These are phyloP conservation scores for Malus hybrid DNA, from an alignment of 331 rosid genomes.

Conservation along the genomic window DNA sequence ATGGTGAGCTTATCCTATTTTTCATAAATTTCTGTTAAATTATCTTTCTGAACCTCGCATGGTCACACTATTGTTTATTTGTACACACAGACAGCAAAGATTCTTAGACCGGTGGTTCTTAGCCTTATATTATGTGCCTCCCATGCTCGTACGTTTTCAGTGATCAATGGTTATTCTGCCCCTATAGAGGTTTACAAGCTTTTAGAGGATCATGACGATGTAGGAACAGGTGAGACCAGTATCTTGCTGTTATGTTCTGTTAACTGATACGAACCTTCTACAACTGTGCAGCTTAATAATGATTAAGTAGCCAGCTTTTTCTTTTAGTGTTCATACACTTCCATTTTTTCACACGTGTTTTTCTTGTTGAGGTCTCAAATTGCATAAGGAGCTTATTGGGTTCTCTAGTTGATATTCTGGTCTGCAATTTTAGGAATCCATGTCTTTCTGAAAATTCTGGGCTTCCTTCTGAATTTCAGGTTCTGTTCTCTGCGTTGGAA, in stretches of 20 bases:
- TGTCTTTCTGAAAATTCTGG: background rate
- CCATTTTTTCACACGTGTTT: background rate
- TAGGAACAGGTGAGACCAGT: conserved; percentile 46
- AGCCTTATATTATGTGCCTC: conserved; percentile 72
- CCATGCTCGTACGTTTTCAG: conserved; percentile 93
- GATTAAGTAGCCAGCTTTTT: background rate
- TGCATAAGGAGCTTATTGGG: background rate
- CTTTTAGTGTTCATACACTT: background rate
- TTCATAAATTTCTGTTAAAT: background rate
- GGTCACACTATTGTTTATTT: conserved; percentile 13
- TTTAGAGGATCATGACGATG: conserved; percentile 73
- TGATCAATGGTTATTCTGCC: conserved; percentile 87
- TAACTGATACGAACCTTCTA: background rate
- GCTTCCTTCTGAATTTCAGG: conserved; percentile 32
- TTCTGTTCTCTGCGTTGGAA: conserved; percentile 82
- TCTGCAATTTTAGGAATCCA: background rate
- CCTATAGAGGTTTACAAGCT: conserved; percentile 86
- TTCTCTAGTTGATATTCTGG: background rate
- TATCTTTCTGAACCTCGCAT: conserved; percentile 1
- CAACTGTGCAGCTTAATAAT: background rate
- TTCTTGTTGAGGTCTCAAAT: background rate
- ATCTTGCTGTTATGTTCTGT: background rate
- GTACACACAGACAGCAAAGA: conserved; percentile 51
- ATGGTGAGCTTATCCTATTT: conserved; percentile 34
- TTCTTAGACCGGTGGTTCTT: conserved; percentile 74